Evolutionary conservation across 2,329 filamentous ascomycete species (phyloP).

Genomic region (Geosmithia putterillii): DNA sequence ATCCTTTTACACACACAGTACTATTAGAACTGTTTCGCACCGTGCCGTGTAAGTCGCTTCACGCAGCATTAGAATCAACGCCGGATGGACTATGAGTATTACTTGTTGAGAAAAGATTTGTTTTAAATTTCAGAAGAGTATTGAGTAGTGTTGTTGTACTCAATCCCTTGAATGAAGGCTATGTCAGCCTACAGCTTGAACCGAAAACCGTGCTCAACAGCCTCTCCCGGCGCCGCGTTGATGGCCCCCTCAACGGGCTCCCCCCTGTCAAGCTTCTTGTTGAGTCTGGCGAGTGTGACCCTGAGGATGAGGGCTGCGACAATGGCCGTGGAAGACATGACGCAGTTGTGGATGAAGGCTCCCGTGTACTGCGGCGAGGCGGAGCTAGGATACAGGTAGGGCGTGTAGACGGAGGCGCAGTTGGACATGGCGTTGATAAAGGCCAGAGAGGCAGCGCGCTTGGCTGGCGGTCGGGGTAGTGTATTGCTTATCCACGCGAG

Average conservation of each 20-base stretch:
- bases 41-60: not conserved
- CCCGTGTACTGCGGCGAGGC: constrained; percentile 31
- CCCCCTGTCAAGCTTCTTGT: constrained; percentile 38
- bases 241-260: constrained; percentile 43
- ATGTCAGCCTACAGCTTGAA: constrained; percentile 39
- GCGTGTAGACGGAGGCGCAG: constrained; percentile 49
- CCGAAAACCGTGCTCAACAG: constrained; percentile 49
- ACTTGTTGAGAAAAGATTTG: not conserved
- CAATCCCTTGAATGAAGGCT: not conserved
- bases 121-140: no score
- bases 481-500: constrained; percentile 65
- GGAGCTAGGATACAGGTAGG: constrained; percentile 51
- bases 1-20: not conserved
- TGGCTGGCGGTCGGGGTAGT: constrained; percentile 60
- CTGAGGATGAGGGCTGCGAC: constrained; percentile 49
- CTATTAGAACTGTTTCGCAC: not conserved
- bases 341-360: constrained; percentile 58
- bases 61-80: not conserved
- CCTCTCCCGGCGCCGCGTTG: constrained; percentile 42
- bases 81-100: not conserved
- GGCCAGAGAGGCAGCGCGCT: constrained; percentile 54
- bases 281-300: constrained; percentile 50
- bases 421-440: constrained; percentile 54
- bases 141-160: no score
- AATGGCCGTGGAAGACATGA: constrained; percentile 51